Conservation (phyloP, 768 basidiomycete species). For the Pulveroboletus sp. region DNA sequence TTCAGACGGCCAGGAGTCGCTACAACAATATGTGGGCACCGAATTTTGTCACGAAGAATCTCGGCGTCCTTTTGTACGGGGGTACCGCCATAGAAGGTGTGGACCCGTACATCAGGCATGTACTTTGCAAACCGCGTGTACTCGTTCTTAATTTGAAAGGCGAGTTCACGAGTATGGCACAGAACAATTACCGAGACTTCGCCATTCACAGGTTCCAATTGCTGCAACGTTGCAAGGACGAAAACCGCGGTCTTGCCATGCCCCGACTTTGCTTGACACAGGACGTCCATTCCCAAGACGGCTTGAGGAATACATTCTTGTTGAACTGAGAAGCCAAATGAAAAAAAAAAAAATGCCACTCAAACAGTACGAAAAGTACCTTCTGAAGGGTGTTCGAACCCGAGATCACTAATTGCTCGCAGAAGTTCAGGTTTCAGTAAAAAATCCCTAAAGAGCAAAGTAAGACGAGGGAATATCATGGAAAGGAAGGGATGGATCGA, state of each 20-base stretch:
- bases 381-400: constrained; percentile 99
- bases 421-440: constrained; percentile 95
- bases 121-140: constrained; percentile 99
- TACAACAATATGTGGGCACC: constrained; percentile 98
- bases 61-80: constrained; percentile 93
- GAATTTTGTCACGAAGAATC: constrained; percentile 88
- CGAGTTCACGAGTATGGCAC: constrained; percentile 98
- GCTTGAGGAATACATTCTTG: constrained; percentile 99
- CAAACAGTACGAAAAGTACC: constrained; percentile 44
- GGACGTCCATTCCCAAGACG: constrained; percentile 97
- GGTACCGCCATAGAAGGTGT: constrained; percentile 97
- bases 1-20: constrained; percentile 97
- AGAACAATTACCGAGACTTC: constrained; percentile 97
- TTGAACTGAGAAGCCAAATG: constrained; percentile 60
- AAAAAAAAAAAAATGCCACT: background rate
- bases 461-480: too few relatives aligned
- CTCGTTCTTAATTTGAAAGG: constrained; percentile 99
- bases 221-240: constrained; percentile 95
- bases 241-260: constrained; percentile 99
- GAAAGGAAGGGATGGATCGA: constrained; percentile 23
- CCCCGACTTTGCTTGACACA: constrained; percentile 99
- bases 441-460: constrained; percentile 71
- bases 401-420: constrained; percentile 97
- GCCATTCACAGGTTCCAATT: constrained; percentile 96
- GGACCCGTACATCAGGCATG: constrained; percentile 97